Evolutionary conservation across 306 rosid genomes (phyloP), one percentile per base, ranked within the genome.

Genomic region (Prunus mongolica): DNA sequence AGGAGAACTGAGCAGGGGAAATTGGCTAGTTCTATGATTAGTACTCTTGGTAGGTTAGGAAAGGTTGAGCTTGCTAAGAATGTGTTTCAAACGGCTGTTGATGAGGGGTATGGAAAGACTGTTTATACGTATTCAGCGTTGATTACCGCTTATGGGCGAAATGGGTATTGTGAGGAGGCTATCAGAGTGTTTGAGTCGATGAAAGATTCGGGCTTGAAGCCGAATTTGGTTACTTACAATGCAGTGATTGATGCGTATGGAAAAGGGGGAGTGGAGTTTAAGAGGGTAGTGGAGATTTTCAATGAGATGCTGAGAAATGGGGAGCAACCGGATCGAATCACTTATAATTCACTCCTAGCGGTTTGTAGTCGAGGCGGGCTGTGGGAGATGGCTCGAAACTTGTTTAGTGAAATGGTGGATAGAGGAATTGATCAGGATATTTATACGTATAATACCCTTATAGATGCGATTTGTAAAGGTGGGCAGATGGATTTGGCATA

Each of bases 31-130:
- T 80, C 96, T 3, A 92, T 90, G 91, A 95, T 95, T 74, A 89
- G 98, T 67, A 88, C 91, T 4, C 96, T 95, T 78, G 98, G 98
- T 27, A 89, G 88, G 92, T 64, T 92, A n/a, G 93, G 91, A 52
- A 88, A 87, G 83, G 90, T 92, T 38, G 89, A 92, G 50, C 87
- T 79, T 52, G 97, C 98, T 0, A 74, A 76, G 67, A 78, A 57
- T 47, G 83, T 94, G 45, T 94, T 94, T 49, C 91, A 85, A 28
- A 76, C 69, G 8, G 93, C 95, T 2, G 82, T 85, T 74, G n/a
- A 20, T 65, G 86, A 77, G 47, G 98, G 97, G 28, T 89, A 89
- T 65, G 98, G 98, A 32, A 92, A 85, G 76, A 90, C 97, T 1
- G 98, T 95, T 71, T 92, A 85, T 46, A 81, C 89, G 0, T 90